These are phyloP conservation scores for Allantophomopsis lycopodina DNA, from an alignment of 2,329 filamentous ascomycete species.

Conservation along the genomic window DNA sequence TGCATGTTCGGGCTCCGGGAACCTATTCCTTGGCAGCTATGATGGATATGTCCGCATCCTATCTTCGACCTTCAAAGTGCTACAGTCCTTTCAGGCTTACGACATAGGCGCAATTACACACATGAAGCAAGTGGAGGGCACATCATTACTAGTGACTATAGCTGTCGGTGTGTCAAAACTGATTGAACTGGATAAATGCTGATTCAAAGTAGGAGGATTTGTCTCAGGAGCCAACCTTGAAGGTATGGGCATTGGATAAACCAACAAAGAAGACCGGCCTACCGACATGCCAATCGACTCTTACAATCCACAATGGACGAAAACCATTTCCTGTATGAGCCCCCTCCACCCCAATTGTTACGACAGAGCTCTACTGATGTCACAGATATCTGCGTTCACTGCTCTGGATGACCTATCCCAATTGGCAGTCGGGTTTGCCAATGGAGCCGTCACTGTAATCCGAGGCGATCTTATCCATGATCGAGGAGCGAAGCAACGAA, in stretches of 20 bases:
- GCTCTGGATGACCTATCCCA: conserved; percentile 82
- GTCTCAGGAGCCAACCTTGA: conserved; percentile 73
- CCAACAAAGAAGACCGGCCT: conserved; percentile 84
- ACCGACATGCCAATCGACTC: conserved; percentile 75
- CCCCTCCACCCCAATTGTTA: background rate
- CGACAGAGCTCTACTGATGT: conserved; percentile 1
- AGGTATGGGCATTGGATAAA: conserved; percentile 96
- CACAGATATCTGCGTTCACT: conserved; percentile 72
- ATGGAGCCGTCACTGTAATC: conserved; percentile 86
- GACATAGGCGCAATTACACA: conserved; percentile 70
- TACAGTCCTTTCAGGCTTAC: conserved; percentile 78
- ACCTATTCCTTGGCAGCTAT: conserved; percentile 74
- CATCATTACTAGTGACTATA: conserved; percentile 72
- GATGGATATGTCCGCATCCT: conserved; percentile 83
- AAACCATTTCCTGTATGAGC: conserved; percentile 74
- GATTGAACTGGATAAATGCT: conserved; percentile 7
- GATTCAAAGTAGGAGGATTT: conserved; percentile 57
- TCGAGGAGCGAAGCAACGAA: conserved; percentile 82
- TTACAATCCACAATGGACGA: conserved; percentile 77
- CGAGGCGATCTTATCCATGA: conserved; percentile 92
- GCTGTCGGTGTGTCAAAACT: conserved; percentile 29
- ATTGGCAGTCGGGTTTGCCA: conserved; percentile 88
- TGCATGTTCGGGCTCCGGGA: conserved; percentile 76
- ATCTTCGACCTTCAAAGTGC: conserved; percentile 73
- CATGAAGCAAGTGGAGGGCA: conserved; percentile 84